Evolutionary conservation across 2,329 filamentous ascomycete genomes (phyloP).

Genomic region (Cladosporium sphaerospermum): DNA sequence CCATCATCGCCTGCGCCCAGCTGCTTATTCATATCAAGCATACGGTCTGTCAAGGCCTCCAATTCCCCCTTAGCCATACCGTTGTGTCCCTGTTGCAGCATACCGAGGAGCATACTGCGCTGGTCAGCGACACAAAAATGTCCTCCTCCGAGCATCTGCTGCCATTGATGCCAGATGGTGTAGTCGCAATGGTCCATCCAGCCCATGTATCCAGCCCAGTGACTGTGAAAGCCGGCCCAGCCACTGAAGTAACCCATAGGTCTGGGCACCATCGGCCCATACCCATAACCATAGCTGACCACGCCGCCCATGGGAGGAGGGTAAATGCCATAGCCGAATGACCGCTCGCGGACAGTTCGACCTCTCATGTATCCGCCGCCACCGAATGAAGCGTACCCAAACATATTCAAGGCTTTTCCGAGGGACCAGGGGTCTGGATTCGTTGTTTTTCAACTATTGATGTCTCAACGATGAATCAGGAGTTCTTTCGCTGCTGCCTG

Average conservation of each 20-base stretch:
- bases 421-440: too few species aligned
- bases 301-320: not conserved
- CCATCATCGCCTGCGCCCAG: slow-evolving; percentile 6
- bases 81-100: slow-evolving; percentile 1
- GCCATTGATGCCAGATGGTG: slow-evolving; percentile 6
- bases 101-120: not conserved
- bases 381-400: not conserved
- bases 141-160: not conserved
- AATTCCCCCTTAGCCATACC: not conserved
- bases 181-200: slow-evolving; percentile 7
- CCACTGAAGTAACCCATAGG: not conserved
- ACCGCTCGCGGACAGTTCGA: not conserved
- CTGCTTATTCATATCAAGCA: slow-evolving; percentile 3
- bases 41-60: slow-evolving; percentile 1
- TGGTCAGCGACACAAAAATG: not conserved
- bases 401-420: too few species aligned
- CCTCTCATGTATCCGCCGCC: not conserved
- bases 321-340: too few species aligned
- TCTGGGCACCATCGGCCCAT: not conserved
- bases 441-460: too few species aligned
- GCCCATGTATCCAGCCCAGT: slow-evolving; percentile 3
- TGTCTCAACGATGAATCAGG: too few species aligned
- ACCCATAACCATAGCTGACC: not conserved
- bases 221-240: not conserved
- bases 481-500: too few species aligned